These are phyloP conservation scores for Metschnikowia borealis DNA, from an alignment of 805 yeast genomes.

Conservation along the genomic window DNA sequence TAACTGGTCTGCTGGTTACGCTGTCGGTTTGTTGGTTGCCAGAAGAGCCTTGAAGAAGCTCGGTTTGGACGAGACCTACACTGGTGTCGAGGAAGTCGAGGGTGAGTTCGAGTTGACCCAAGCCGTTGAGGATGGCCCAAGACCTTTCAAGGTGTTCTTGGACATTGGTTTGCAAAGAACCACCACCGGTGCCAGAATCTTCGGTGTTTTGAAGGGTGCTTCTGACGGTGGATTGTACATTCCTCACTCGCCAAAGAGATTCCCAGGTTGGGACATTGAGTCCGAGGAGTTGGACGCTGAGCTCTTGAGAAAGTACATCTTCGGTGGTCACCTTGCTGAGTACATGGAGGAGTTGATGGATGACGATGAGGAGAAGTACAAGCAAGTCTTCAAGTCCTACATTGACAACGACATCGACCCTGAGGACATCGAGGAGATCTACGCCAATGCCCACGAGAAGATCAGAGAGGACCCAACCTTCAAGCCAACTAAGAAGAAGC, in stretches of 20 bases:
- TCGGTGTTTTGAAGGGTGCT: constrained; percentile 99
- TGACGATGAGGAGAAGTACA: constrained; percentile 99
- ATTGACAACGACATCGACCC: constrained; percentile 96
- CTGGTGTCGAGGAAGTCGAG: constrained; percentile 98
- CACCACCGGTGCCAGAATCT: constrained; percentile 99
- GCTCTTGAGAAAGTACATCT: constrained; percentile 95
- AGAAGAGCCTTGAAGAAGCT: constrained; percentile 98
- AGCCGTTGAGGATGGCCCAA: constrained; percentile 99
- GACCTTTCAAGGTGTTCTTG: constrained; percentile 99
- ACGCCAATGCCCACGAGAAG: constrained; percentile 88
- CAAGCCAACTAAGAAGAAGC: constrained; percentile 87
- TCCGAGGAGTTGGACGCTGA: constrained; percentile 97
- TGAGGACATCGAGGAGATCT: constrained; percentile 93
- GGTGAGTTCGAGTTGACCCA: constrained; percentile 98
- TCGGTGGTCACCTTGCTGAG: constrained; percentile 99
- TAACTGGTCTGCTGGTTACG: constrained; percentile 99
- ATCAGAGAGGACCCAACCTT: constrained; percentile 94
- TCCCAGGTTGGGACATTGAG: constrained; percentile 99
- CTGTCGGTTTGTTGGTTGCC: constrained; percentile 96
- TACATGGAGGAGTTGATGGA: constrained; percentile 99
- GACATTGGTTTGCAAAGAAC: constrained; percentile 99
- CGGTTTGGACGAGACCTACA: constrained; percentile 96
- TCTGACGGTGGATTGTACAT: constrained; percentile 99
- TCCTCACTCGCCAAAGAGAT: constrained; percentile 99
- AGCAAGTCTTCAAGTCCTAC: constrained; percentile 93